Evolutionary conservation across 2,329 filamentous ascomycete genomes (phyloP), one percentile per base, ranked within the genome.

Genomic region (Coccinonectria pachysandricola): DNA sequence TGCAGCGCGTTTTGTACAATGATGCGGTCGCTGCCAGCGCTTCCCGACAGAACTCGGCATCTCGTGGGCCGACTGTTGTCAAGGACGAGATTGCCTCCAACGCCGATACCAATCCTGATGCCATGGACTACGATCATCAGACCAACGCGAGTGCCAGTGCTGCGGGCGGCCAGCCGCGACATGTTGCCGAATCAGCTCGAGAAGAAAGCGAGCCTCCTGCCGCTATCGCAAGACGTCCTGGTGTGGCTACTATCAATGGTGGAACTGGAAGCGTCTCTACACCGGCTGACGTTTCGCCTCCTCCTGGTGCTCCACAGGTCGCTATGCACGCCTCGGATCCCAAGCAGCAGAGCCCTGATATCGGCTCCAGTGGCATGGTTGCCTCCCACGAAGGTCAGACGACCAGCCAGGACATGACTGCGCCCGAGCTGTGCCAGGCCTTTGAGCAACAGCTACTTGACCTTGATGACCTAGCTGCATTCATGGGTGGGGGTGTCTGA

Each of bases 401-500:
- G 0, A 52, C 54, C 8, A 54, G 50, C 17, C 55, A 58, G 27
- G 70, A 75, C 34, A 75, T 75, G 67, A 73, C 68, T 3, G 64
- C 68, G 0, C 59, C 63, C 5, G 70, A 75, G 43, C 55, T 75
- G 10, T 75, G 71, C 42, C 53, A 56, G 9, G 70, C 70, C 0
- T 75, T 75, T 40, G 71, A 75, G 53, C 57, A 68, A 16, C 70
- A 75, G 48, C 57, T 75, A 1, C 54, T 75, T 8, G 70, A 75
- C 45, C 55, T 75, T 6, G 70, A 75, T 34, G 70, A 75, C 40
- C 60, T 75, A 8, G 70, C 70, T 16, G 70, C 70, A 3, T 74
- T 75, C 28, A 75, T 75, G 70, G 70, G 70, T 12, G 70, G 70
- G 12, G 70, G 70, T 33, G 70, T 75, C 35, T 75, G 36, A 39